A percentile compares a stretch with the other conserved stretches of the same genome.
Evolutionary conservation across 2,329 filamentous ascomycete genomes (phyloP).

Genomic region (Rutstroemia sp.): DNA sequence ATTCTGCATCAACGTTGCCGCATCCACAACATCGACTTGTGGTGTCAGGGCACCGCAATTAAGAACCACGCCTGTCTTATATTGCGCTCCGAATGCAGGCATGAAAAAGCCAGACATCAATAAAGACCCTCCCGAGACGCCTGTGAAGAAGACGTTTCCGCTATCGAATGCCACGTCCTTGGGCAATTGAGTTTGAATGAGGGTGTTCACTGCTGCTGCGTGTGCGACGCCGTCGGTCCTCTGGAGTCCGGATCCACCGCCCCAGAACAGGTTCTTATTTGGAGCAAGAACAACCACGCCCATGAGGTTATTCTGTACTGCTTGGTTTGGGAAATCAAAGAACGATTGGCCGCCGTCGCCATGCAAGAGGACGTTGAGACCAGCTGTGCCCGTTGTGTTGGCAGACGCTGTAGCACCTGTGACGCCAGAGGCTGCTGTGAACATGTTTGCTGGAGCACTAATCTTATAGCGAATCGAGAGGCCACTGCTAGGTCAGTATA

Average conservation of each 20-base stretch:
- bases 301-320: slow-evolving; percentile 71
- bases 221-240: slow-evolving; percentile 49
- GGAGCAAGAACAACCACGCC: slow-evolving; percentile 62
- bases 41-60: slow-evolving; percentile 49
- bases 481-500: slow-evolving; percentile 31
- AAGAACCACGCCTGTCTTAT: slow-evolving; percentile 41
- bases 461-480: slow-evolving; percentile 49
- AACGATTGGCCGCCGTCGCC: slow-evolving; percentile 53
- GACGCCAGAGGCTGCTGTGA: slow-evolving; percentile 42
- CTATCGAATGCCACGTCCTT: slow-evolving; percentile 46
- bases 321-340: slow-evolving; percentile 74
- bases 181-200: slow-evolving; percentile 42
- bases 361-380: slow-evolving; percentile 51
- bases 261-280: slow-evolving; percentile 50
- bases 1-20: slow-evolving; percentile 34
- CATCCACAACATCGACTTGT: slow-evolving; percentile 42
- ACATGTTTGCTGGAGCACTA: slow-evolving; percentile 45
- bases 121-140: slow-evolving; percentile 47
- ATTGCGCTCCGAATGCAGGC: slow-evolving; percentile 36
- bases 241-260: slow-evolving; percentile 43
- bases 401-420: slow-evolving; percentile 34
- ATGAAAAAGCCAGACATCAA: slow-evolving; percentile 51
- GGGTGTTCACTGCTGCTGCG: slow-evolving; percentile 46
- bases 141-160: slow-evolving; percentile 48
- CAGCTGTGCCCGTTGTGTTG: slow-evolving; percentile 33